Base-by-base conservation (phyloP, 345 rosid genomes). In the Punica granatum region DNA sequence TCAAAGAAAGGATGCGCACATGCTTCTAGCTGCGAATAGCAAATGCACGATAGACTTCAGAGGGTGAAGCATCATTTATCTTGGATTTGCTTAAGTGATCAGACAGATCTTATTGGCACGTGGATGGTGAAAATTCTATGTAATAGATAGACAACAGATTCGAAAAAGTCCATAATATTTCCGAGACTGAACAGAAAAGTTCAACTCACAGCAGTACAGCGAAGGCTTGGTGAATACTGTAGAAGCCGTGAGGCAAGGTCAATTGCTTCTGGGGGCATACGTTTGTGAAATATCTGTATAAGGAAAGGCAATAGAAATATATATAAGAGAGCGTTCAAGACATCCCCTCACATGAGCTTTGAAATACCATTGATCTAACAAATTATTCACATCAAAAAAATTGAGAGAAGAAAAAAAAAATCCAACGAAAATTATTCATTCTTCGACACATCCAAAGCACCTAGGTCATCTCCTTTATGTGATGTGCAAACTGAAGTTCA, bases 191-290 rank as follows among this genome's bases (percentile, higher is more conserved):
- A 35, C 23, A 25, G n/a, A 2, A n/a, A 68, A 56, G 35, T 25
- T 41, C 51, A 67, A 88, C 92, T 81, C 44, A 90, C 97, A 13
- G 92, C 94, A 64, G 92, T 82, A 63, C 88, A 88, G 62, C 94
- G 90, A 53, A 88, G 85, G 60, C 88, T 84, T 2, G 97, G 97
- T 64, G 97, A 86, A 64, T 90, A 90, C 15, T 90, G 97, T 69
- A 90, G 88, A 60, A 90, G 86, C 63, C 97, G 79, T 26, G 97
- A 90, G 6, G 88, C 87, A 6, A 90, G 93, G 68, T 90, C 97
- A 72, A 90, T 86, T 46, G 97, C 97, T 81, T 90, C 93, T 12
- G 97, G 90, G 79, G 97, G 97, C 92, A 84, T 90, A 41, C 88
- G 77, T 66, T 90, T 86, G 77, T 86, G 88, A 70, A 90, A 90